Conservation (phyloP, 164 flowering plant genomes). For the Vitis rupestris region DNA sequence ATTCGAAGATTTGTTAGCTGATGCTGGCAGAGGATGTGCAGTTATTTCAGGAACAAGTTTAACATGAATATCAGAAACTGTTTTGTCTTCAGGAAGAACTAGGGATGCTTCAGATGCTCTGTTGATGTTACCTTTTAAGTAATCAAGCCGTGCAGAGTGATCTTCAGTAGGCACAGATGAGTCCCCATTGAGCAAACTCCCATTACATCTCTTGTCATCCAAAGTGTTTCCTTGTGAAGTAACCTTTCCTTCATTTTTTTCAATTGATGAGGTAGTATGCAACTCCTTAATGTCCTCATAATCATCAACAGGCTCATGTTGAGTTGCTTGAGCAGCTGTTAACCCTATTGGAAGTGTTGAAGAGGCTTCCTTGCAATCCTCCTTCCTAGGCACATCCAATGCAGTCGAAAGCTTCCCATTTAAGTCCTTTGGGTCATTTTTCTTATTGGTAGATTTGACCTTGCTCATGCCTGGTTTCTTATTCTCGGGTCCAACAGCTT, state of each 20-base stretch:
- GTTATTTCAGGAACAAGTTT: slow-evolving; percentile 18
- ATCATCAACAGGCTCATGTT: slow-evolving; percentile 15
- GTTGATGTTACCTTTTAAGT: slow-evolving; percentile 14
- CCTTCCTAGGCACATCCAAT: slow-evolving; percentile 16
- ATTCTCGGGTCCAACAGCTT: slow-evolving; percentile 21
- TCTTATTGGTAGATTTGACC: slow-evolving; percentile 27
- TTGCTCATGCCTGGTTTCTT: slow-evolving; percentile 33
- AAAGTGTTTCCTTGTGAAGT: slow-evolving; percentile 11
- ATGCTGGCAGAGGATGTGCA: slow-evolving; percentile 21
- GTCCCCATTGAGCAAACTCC: not conserved
- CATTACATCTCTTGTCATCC: slow-evolving; percentile 21
- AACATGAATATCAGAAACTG: slow-evolving; percentile 2
- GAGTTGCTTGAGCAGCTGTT: slow-evolving; percentile 11
- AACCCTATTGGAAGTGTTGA: slow-evolving; percentile 15
- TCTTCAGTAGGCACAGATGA: slow-evolving; percentile 10
- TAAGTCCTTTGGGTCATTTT: slow-evolving; percentile 8
- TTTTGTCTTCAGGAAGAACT: slow-evolving; percentile 18
- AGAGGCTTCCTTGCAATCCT: slow-evolving; percentile 8
- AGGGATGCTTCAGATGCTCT: slow-evolving; percentile 17
- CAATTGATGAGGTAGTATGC: slow-evolving; percentile 25
- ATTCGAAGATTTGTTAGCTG: slow-evolving; percentile 15
- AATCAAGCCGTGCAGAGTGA: slow-evolving; percentile 9
- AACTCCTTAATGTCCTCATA: slow-evolving; percentile 39
- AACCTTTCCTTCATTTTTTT: slow-evolving; percentile 23
- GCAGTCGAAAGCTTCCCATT: slow-evolving; percentile 11